Percentiles rank a stretch among this genome's conserved stretches.
These are phyloP conservation scores for Debaryomycetaceae sp. DNA, from an alignment of 1,139 yeast species.

Conservation along the genomic window DNA sequence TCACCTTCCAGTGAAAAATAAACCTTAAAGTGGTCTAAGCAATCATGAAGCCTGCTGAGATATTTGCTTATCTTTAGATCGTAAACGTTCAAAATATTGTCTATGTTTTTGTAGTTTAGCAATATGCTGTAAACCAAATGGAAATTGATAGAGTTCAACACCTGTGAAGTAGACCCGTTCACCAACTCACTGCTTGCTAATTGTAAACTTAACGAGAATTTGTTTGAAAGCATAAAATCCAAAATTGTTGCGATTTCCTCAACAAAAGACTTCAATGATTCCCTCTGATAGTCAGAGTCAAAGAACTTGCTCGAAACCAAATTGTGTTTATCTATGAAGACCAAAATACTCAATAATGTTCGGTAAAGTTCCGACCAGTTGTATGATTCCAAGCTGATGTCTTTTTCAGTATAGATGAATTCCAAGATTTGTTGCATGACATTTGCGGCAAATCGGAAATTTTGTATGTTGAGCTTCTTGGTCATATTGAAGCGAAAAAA, in stretches of 20 bases:
- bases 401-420: conserved; percentile 5
- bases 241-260: conserved; percentile 27
- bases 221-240: conserved; percentile 14
- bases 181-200: conserved; percentile 2
- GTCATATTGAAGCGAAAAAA: conserved; percentile 39
- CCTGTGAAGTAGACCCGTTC: conserved; percentile 9
- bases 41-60: conserved; percentile 14
- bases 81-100: conserved; percentile 14
- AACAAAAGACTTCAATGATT: conserved; percentile 15
- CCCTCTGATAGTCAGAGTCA: conserved; percentile 9
- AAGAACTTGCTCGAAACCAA: conserved; percentile 15
- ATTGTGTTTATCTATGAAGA: conserved; percentile 22
- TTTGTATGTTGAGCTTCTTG: conserved; percentile 28
- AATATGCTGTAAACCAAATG: conserved; percentile 30
- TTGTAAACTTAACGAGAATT: conserved; percentile 7
- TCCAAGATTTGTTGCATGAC: conserved; percentile 20
- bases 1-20: conserved; percentile 14
- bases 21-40: conserved; percentile 18
- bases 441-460: conserved; percentile 24
- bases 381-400: conserved; percentile 14
- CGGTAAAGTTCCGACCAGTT: conserved; percentile 29
- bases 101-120: conserved; percentile 24
- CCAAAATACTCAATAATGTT: conserved; percentile 22
- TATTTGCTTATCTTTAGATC: conserved; percentile 5
- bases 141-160: conserved; percentile 17